These are phyloP conservation scores for Eucalyptus virginea DNA, from an alignment of 345 rosid species.

Conservation along the genomic window DNA sequence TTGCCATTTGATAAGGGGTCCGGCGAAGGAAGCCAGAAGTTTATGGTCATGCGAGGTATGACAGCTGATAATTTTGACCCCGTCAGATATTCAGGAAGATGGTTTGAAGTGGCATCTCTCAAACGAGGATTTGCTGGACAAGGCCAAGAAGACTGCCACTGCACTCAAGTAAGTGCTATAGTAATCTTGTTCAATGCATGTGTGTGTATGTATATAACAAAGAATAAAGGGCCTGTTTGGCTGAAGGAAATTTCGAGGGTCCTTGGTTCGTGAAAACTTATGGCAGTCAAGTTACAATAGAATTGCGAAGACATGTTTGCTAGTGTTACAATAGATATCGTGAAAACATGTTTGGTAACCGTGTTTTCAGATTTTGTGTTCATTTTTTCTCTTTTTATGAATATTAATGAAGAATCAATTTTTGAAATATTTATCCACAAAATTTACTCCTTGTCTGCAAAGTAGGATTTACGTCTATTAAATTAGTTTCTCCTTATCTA, in stretches of 20 bases:
- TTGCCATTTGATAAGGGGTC: slow-evolving; percentile 56
- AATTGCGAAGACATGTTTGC: background rate
- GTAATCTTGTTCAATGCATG: background rate
- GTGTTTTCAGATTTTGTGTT: background rate
- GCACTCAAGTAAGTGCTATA: slow-evolving; percentile 65
- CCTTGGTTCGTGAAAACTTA: background rate
- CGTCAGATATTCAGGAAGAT: slow-evolving; percentile 75
- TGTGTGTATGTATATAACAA: background rate
- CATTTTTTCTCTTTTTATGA: background rate
- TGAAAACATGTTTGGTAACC: background rate
- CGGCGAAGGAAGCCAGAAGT: slow-evolving; percentile 25
- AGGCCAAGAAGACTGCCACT: slow-evolving; percentile 98
- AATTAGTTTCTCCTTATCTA: background rate
- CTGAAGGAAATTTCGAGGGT: background rate
- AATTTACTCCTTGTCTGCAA: background rate
- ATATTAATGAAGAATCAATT: background rate
- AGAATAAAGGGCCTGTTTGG: background rate
- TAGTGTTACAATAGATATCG: background rate
- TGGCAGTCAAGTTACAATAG: background rate
- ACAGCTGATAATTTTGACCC: slow-evolving; percentile 84
- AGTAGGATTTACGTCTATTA: background rate
- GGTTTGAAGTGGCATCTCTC: slow-evolving; percentile 98
- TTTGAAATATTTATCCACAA: background rate
- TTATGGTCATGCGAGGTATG: slow-evolving; percentile 97
- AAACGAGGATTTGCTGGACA: slow-evolving; percentile 94